phyloP scores from a whole-genome alignment of 805 yeast species.

The Candida berthetii region DNA sequence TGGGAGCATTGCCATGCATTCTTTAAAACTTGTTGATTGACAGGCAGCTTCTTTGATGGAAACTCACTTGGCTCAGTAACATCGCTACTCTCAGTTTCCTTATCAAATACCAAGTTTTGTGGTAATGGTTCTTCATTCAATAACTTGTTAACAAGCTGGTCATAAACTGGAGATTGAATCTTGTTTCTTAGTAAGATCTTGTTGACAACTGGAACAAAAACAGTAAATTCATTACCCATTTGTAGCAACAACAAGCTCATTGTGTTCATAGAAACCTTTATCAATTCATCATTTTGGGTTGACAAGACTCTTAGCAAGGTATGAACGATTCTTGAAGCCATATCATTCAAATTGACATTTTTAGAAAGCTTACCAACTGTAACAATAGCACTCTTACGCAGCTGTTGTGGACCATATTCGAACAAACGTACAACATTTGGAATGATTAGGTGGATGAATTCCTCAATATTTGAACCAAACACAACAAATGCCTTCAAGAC shows the following conservation, averaged over 20 bases:
- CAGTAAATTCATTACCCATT: constrained; percentile 76
- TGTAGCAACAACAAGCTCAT: constrained; percentile 73
- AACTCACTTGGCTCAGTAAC: constrained; percentile 50
- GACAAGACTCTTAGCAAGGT: constrained; percentile 70
- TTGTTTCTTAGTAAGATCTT: constrained; percentile 56
- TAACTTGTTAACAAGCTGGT: constrained; percentile 72
- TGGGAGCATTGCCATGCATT: constrained; percentile 91
- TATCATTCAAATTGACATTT: constrained; percentile 68
- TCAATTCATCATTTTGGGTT: constrained; percentile 49
- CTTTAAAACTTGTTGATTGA: constrained; percentile 56
- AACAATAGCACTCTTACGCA: constrained; percentile 71
- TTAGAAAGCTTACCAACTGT: constrained; percentile 79
- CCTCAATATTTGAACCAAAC: constrained; percentile 85
- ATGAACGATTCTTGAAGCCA: constrained; percentile 87
- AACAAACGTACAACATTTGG: constrained; percentile 80
- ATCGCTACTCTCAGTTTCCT: constrained; percentile 37
- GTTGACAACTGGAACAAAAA: constrained; percentile 79
- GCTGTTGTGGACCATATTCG: constrained; percentile 54
- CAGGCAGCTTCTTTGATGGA: constrained; percentile 68
- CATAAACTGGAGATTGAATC: constrained; percentile 69
- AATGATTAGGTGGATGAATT: constrained; percentile 78
- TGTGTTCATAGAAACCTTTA: constrained; percentile 67
- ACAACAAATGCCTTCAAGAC: constrained; percentile 79
- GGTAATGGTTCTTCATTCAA: constrained; percentile 85
- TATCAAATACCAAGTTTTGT: constrained; percentile 62